These are phyloP conservation scores for Breynia disticha DNA, from an alignment of 441 rosid species.

Conservation along the genomic window DNA sequence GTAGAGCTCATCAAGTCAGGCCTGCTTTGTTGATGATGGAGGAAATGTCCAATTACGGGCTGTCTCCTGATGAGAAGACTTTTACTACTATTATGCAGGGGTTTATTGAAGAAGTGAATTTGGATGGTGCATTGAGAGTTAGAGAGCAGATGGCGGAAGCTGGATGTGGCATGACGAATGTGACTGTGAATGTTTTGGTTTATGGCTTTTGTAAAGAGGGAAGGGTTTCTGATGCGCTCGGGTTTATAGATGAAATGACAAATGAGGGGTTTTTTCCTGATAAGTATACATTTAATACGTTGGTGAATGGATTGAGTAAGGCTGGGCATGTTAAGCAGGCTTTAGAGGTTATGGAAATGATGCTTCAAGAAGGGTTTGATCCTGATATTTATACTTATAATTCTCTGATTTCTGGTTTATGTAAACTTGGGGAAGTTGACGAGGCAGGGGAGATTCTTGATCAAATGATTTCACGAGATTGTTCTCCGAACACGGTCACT, in stretches of 20 bases:
- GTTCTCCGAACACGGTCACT: slow-evolving; percentile 76
- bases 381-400: slow-evolving; percentile 74
- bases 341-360: slow-evolving; percentile 68
- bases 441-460: slow-evolving; percentile 69
- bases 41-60: slow-evolving; percentile 61
- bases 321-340: slow-evolving; percentile 72
- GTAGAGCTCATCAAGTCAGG: slow-evolving; percentile 81
- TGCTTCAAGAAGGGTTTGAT: slow-evolving; percentile 82
- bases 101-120: slow-evolving; percentile 64
- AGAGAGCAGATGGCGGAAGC: slow-evolving; percentile 50
- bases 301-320: slow-evolving; percentile 78
- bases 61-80: slow-evolving; percentile 72
- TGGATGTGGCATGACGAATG: slow-evolving; percentile 46
- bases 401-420: slow-evolving; percentile 75
- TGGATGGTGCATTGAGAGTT: slow-evolving; percentile 67
- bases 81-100: slow-evolving; percentile 88
- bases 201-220: slow-evolving; percentile 80
- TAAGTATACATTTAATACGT: slow-evolving; percentile 64
- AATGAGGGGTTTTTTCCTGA: slow-evolving; percentile 64
- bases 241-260: slow-evolving; percentile 56
- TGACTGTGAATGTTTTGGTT: slow-evolving; percentile 76
- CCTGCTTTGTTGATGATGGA: slow-evolving; percentile 82
- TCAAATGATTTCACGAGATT: slow-evolving; percentile 76
- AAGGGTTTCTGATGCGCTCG: slow-evolving; percentile 56
- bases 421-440: slow-evolving; percentile 65